Conservation (phyloP, 345 rosid species). For the Euclidium syriacum region DNA sequence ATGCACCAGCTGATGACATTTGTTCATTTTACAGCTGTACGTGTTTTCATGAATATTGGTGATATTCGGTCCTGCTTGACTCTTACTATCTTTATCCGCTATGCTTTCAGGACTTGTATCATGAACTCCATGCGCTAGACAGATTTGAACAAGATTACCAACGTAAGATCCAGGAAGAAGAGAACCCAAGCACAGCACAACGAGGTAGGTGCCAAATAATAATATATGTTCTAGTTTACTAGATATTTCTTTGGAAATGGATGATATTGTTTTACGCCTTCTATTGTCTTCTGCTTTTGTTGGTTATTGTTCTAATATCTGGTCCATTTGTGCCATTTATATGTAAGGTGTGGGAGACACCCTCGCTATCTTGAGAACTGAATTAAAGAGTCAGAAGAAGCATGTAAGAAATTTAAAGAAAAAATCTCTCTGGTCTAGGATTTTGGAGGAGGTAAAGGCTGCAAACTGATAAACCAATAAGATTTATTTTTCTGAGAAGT, state of each 20-base stretch:
- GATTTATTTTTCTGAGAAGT: not conserved
- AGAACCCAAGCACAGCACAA: constrained; percentile 62
- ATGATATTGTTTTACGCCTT: not conserved
- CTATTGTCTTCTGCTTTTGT: not conserved
- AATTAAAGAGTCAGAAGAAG: constrained; percentile 86
- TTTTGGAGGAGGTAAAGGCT: constrained; percentile 82
- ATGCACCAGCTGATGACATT: constrained; percentile 70
- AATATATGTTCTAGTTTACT: not conserved
- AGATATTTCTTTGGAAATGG: not conserved
- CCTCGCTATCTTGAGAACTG: constrained; percentile 80
- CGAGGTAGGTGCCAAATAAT: constrained; percentile 43
- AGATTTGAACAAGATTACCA: constrained; percentile 97
- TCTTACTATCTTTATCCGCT: not conserved
- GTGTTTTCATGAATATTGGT: constrained; percentile 31
- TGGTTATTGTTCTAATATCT: not conserved
- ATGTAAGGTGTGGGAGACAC: constrained; percentile 59
- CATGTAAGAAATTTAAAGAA: constrained; percentile 84
- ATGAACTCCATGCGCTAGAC: constrained; percentile 93
- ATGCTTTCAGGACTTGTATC: constrained; percentile 78
- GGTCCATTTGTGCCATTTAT: not conserved
- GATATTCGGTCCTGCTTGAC: not conserved
- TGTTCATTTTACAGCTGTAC: constrained; percentile 88
- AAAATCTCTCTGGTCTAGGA: constrained; percentile 94
- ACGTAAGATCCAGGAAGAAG: constrained; percentile 92
- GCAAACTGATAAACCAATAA: not conserved